Conservation (phyloP, 2,329 filamentous ascomycete genomes). For the Monilinia fructicola region DNA sequence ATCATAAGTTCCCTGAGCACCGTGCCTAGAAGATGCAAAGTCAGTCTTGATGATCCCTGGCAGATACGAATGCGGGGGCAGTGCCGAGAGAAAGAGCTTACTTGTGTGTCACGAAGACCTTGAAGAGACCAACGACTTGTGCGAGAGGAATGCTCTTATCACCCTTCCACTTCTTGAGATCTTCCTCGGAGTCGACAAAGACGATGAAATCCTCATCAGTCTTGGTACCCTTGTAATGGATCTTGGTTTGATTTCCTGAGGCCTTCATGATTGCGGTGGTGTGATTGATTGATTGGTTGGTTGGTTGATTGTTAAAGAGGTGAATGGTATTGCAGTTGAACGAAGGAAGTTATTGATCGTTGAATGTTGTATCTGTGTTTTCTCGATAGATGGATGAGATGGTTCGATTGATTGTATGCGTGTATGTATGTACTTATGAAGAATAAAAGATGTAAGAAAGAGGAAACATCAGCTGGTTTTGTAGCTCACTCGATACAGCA, state of each 20-base stretch:
- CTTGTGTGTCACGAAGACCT: conserved; percentile 89
- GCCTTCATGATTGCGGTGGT: conserved; percentile 48
- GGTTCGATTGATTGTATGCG: conserved; percentile 23
- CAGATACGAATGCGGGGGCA: background rate
- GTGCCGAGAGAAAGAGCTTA: conserved; percentile 50
- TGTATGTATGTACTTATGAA: conserved; percentile 17
- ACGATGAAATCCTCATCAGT: conserved; percentile 68
- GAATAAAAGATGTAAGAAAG: conserved; percentile 21
- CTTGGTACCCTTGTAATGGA: conserved; percentile 66
- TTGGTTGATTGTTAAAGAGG: conserved; percentile 19
- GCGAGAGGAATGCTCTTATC: conserved; percentile 78
- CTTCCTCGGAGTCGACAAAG: conserved; percentile 59
- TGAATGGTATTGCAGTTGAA: conserved; percentile 13
- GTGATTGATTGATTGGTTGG: conserved; percentile 3
- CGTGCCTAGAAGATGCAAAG: conserved; percentile 60
- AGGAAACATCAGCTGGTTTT: conserved; percentile 35
- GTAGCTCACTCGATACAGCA: conserved; percentile 32
- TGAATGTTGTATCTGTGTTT: conserved; percentile 18
- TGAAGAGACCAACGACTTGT: conserved; percentile 83
- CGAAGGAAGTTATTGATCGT: conserved; percentile 20
- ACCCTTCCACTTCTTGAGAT: conserved; percentile 76
- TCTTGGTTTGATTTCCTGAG: conserved; percentile 58
- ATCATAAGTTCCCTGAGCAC: conserved; percentile 77
- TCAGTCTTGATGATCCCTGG: conserved; percentile 7
- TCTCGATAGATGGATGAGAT: too few species aligned